phyloP scores from a whole-genome alignment of 2,329 filamentous ascomycete species.

The Periconia macrospinosa region DNA sequence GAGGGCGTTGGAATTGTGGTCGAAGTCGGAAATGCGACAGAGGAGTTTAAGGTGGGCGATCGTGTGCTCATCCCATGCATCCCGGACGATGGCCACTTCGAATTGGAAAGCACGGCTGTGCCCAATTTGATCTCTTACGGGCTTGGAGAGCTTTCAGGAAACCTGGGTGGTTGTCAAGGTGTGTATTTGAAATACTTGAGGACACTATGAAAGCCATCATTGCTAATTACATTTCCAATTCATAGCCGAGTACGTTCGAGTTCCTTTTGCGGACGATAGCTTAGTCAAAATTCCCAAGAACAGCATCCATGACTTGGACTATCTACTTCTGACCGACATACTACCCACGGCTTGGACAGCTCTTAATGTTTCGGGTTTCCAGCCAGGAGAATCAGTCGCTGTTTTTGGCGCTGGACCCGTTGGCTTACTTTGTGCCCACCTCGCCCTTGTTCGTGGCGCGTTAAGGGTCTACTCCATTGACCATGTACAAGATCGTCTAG shows the following conservation, averaged over 20 bases:
- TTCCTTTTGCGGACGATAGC: constrained; percentile 15
- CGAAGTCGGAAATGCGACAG: constrained; percentile 77
- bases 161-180: constrained; percentile 12
- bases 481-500: constrained; percentile 15
- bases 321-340: constrained; percentile 32
- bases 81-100: constrained; percentile 5
- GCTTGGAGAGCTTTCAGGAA: constrained; percentile 8
- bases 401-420: constrained; percentile 25
- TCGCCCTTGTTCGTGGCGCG: constrained; percentile 37
- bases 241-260: constrained; percentile 19
- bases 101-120: background rate
- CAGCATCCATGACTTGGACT: constrained; percentile 18
- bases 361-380: constrained; percentile 22
- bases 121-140: background rate
- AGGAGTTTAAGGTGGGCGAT: constrained; percentile 74
- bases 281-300: constrained; percentile 13
- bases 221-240: background rate
- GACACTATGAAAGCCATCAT: background rate
- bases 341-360: constrained; percentile 27
- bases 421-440: constrained; percentile 29
- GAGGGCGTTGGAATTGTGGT: constrained; percentile 81
- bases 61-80: constrained; percentile 23
- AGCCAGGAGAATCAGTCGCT: constrained; percentile 29
- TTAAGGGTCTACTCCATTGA: constrained; percentile 38
- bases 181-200: constrained; percentile 1